Evolutionary conservation across 2,329 filamentous ascomycete genomes (phyloP).

Genomic region (Cladosporium sp.): DNA sequence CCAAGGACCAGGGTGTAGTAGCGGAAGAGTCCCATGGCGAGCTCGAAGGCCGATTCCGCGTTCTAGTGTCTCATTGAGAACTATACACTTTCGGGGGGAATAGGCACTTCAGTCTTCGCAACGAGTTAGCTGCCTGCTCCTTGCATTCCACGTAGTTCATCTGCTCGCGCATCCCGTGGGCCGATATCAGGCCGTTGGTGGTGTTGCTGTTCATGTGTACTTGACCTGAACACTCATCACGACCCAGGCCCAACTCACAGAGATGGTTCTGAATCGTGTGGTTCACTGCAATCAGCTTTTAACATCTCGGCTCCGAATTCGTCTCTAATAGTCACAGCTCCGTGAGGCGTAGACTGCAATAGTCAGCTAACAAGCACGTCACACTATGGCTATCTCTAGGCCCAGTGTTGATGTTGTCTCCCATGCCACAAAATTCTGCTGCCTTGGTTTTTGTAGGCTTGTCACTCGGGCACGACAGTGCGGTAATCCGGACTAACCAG

Average conservation of each 20-base stretch:
- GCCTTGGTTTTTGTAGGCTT: not conserved
- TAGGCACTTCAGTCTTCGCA: not conserved
- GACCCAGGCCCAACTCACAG: not conserved
- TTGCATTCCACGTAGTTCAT: not conserved
- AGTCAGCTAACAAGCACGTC: not conserved
- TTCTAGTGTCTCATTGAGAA: not conserved
- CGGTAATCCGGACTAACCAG: not conserved
- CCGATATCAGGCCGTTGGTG: not conserved
- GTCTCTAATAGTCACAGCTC: not conserved
- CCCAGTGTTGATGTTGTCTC: not conserved
- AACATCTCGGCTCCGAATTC: not conserved
- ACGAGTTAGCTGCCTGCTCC: not conserved
- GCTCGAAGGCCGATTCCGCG: not conserved
- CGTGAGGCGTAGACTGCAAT: not conserved
- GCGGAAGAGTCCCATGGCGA: not conserved
- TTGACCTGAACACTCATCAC: not conserved
- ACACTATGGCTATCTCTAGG: not conserved
- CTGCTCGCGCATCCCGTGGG: not conserved
- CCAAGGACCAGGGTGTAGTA: not conserved
- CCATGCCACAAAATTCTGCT: not conserved
- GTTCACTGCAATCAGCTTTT: not conserved
- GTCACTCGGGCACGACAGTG: not conserved
- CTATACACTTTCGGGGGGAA: not conserved
- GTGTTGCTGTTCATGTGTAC: not conserved
- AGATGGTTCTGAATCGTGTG: not conserved